Conservation (phyloP, 306 rosid genomes). For the apple (Malus domestica) region DNA sequence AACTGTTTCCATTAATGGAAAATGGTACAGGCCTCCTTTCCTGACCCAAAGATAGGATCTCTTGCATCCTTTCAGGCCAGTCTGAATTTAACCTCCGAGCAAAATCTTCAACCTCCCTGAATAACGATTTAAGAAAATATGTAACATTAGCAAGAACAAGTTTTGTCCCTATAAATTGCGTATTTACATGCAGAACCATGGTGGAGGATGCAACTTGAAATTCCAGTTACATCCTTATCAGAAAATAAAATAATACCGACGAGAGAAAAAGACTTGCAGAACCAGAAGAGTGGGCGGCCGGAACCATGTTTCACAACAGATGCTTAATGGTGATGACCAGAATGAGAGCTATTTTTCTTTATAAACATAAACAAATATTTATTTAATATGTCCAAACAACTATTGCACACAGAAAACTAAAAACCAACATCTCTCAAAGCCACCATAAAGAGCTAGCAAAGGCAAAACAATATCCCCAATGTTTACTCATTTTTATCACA, state of each 20-base stretch:
- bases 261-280: neutral
- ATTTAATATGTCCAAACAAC: neutral
- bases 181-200: neutral
- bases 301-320: neutral
- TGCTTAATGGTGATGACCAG: neutral
- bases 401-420: neutral
- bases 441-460: neutral
- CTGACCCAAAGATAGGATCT: slow-evolving; percentile 63
- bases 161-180: neutral
- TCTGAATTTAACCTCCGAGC: slow-evolving; percentile 73
- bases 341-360: neutral
- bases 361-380: neutral
- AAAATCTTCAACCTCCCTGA: slow-evolving; percentile 86
- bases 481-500: neutral
- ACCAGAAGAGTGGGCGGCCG: neutral
- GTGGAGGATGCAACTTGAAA: neutral
- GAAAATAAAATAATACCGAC: neutral
- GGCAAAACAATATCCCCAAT: neutral
- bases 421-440: neutral
- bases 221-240: neutral
- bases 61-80: slow-evolving; percentile 86
- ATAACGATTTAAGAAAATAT: neutral
- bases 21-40: slow-evolving; percentile 55
- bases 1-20: slow-evolving; percentile 45
- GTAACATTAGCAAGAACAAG: neutral